Evolutionary conservation across 2,329 filamentous ascomycete genomes (phyloP).

Genomic region (Chaetomiaceae sp.): DNA sequence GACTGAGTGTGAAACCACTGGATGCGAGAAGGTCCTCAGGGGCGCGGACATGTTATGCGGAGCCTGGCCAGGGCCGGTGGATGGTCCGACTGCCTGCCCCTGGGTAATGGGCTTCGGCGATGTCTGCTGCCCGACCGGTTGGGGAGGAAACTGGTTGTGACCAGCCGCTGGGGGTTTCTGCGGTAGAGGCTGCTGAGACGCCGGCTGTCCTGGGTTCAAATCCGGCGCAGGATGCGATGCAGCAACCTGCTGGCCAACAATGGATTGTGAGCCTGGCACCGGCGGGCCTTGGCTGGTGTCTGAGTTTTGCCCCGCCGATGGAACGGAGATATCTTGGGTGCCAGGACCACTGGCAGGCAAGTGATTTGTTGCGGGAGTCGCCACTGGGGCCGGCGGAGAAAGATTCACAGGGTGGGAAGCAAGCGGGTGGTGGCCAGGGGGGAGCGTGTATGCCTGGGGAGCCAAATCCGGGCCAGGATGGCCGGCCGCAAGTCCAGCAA

Average conservation of each 20-base stretch:
- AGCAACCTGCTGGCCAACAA: background rate
- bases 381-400: background rate
- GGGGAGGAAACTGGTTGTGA: background rate
- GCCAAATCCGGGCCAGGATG: background rate
- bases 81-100: background rate
- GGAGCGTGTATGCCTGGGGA: background rate
- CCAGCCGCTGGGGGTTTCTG: background rate
- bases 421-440: slow-evolving; percentile 10
- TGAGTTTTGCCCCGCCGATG: background rate
- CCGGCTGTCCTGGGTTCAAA: background rate
- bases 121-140: background rate
- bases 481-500: background rate
- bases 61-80: background rate
- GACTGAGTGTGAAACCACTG: background rate
- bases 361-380: background rate
- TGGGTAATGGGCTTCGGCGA: background rate
- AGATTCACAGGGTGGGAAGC: slow-evolving; percentile 7
- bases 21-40: background rate
- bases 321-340: background rate
- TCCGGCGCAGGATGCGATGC: background rate
- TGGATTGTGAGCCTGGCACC: background rate
- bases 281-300: background rate
- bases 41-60: slow-evolving; percentile 1
- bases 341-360: background rate
- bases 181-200: background rate